A percentile compares a stretch with the other conserved stretches of the same genome.
Evolutionary conservation across 495 filamentous ascomycete species (phyloP).

Genomic region (Wilcoxina mikolae): DNA sequence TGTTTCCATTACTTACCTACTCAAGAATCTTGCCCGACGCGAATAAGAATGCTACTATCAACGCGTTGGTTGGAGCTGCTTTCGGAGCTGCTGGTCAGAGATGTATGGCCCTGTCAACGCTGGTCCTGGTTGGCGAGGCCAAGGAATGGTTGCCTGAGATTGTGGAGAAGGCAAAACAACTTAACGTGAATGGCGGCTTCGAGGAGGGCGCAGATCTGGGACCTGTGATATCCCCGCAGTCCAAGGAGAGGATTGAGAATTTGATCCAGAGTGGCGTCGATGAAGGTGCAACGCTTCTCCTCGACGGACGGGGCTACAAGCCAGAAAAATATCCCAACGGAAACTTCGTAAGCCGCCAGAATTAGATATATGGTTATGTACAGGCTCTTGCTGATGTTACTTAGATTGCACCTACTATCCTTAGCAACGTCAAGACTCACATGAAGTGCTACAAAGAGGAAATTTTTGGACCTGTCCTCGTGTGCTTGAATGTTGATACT

Average conservation of each 20-base stretch:
- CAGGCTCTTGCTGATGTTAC: neutral
- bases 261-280: slow-evolving; percentile 79
- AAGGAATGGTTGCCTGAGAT: slow-evolving; percentile 85
- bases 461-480: slow-evolving; percentile 91
- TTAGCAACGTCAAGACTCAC: slow-evolving; percentile 74
- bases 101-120: slow-evolving; percentile 91
- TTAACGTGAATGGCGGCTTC: slow-evolving; percentile 87
- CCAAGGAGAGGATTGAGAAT: slow-evolving; percentile 75
- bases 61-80: slow-evolving; percentile 84
- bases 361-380: slow-evolving; percentile 4
- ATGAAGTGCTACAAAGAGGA: slow-evolving; percentile 96
- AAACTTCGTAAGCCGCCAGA: slow-evolving; percentile 56
- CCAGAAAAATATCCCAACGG: slow-evolving; percentile 75
- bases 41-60: slow-evolving; percentile 95
- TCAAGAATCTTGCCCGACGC: slow-evolving; percentile 67
- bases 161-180: slow-evolving; percentile 76
- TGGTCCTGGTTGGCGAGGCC: slow-evolving; percentile 89
- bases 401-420: slow-evolving; percentile 76
- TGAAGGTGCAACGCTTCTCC: slow-evolving; percentile 83
- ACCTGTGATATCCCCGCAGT: slow-evolving; percentile 90
- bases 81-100: slow-evolving; percentile 95
- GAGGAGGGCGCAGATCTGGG: slow-evolving; percentile 87
- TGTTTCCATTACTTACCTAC: neutral
- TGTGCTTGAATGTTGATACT: slow-evolving; percentile 68
- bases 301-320: slow-evolving; percentile 85